A percentile compares a stretch with the other conserved stretches of the same genome.
Conservation (phyloP, 176 grass and related monocot genomes). For the Phragmites australis region DNA sequence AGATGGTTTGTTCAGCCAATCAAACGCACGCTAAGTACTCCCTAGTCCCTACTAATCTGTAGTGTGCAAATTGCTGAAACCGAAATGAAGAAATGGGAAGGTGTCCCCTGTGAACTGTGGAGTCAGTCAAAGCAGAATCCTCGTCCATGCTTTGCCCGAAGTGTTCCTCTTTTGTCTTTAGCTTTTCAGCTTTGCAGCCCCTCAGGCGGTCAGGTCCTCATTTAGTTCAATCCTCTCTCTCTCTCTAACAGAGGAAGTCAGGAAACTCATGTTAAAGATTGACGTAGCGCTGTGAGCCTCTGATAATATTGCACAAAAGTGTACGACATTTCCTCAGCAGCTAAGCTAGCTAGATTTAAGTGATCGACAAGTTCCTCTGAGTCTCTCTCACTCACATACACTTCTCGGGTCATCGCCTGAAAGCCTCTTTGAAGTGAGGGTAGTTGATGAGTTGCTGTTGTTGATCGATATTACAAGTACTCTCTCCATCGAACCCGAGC, state of each 20-base stretch:
- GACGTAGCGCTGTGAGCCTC: background rate
- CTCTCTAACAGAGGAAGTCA: constrained; percentile 20
- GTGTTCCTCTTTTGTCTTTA: constrained; percentile 47
- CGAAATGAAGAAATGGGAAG: background rate
- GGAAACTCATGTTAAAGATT: constrained; percentile 9
- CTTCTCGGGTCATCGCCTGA: constrained; percentile 30
- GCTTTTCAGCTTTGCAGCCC: constrained; percentile 90
- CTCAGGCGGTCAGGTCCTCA: background rate
- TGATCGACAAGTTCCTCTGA: background rate
- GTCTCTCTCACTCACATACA: background rate
- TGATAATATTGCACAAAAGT: background rate
- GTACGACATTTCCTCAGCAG: background rate
- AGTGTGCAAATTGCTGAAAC: constrained; percentile 7
- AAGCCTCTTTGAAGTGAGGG: constrained; percentile 31
- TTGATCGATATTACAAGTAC: background rate
- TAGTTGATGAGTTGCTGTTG: background rate
- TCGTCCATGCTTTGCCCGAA: constrained; percentile 53
- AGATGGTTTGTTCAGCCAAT: too few relatives aligned
- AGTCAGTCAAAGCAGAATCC: constrained; percentile 77
- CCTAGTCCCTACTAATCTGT: constrained; percentile 10
- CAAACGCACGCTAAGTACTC: background rate
- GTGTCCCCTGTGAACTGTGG: constrained; percentile 32
- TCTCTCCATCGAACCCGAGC: background rate
- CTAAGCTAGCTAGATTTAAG: constrained; percentile 23
- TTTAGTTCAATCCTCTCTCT: background rate